These are phyloP conservation scores for Globisporangium acanthophoron DNA, from an alignment of 352 stramenopile species.

Conservation along the genomic window DNA sequence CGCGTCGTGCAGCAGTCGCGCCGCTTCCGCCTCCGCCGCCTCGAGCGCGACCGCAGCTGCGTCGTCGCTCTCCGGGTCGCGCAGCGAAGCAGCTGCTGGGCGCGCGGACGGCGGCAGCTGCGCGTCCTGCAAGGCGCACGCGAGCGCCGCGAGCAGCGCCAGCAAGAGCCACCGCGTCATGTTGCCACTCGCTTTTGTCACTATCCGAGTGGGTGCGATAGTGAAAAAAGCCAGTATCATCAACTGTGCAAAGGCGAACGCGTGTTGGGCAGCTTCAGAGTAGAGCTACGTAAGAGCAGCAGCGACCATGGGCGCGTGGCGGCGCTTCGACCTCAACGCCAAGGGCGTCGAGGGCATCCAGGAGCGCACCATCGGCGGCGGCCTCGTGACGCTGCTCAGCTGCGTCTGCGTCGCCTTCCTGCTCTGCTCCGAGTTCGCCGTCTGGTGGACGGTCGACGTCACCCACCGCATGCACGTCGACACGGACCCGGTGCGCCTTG, in stretches of 20 bases:
- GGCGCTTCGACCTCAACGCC: slow-evolving; percentile 83
- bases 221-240: not conserved
- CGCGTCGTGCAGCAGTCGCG: slow-evolving; percentile 9
- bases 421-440: slow-evolving; percentile 76
- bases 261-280: not conserved
- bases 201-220: not conserved
- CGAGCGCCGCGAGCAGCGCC: not conserved
- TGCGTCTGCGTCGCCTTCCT: slow-evolving; percentile 66
- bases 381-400: slow-evolving; percentile 79
- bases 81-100: not conserved
- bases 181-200: not conserved
- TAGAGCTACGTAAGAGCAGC: not conserved
- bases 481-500: slow-evolving; percentile 53
- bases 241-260: too few relatives aligned
- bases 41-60: slow-evolving; percentile 6
- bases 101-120: not conserved
- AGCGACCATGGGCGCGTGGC: slow-evolving; percentile 51
- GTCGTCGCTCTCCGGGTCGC: not conserved
- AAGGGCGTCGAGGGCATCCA: slow-evolving; percentile 89
- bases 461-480: slow-evolving; percentile 87
- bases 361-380: slow-evolving; percentile 80
- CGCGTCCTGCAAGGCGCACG: not conserved
- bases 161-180: not conserved
- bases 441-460: slow-evolving; percentile 83
- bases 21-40: slow-evolving; percentile 8